A percentile compares a stretch with the other conserved stretches of the same genome.
Conservation (phyloP, 345 rosid genomes). For the Mallotus nudiflorus region DNA sequence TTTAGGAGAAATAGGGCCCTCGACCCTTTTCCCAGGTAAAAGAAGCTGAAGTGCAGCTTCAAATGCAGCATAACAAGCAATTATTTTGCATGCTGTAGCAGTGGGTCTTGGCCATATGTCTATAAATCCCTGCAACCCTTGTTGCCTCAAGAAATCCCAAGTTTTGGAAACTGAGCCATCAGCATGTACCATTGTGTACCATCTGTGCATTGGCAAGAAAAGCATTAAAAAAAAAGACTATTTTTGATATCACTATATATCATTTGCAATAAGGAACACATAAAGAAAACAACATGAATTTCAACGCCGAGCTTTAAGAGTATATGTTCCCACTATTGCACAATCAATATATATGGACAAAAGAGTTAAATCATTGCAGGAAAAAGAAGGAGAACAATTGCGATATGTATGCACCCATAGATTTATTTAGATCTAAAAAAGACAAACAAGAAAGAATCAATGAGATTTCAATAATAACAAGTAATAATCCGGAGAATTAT, state of each 20-base stretch:
- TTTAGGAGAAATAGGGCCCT: conserved; percentile 85
- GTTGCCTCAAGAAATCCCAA: conserved; percentile 48
- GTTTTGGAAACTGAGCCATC: conserved; percentile 75
- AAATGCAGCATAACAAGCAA: conserved; percentile 74
- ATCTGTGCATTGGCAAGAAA: conserved; percentile 49
- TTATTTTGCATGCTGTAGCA: conserved; percentile 66
- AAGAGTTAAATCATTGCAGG: background rate
- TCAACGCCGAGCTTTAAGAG: background rate
- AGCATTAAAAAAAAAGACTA: background rate
- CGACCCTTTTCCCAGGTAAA: conserved; percentile 85
- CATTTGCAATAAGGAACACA: background rate
- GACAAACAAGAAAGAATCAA: background rate
- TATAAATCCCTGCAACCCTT: conserved; percentile 70
- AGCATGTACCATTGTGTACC: conserved; percentile 95
- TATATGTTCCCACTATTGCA: background rate
- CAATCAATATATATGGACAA: background rate
- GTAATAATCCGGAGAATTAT: background rate
- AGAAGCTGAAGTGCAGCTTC: conserved; percentile 93
- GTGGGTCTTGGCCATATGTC: conserved; percentile 86
- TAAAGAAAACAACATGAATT: background rate
- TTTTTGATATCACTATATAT: background rate
- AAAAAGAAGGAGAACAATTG: background rate
- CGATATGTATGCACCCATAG: too few relatives aligned
- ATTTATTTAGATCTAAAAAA: conserved; percentile 5
- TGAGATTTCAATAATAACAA: background rate